Conservation (phyloP, 1,284 basidiomycete species). For the Vanrija pseudolonga region DNA sequence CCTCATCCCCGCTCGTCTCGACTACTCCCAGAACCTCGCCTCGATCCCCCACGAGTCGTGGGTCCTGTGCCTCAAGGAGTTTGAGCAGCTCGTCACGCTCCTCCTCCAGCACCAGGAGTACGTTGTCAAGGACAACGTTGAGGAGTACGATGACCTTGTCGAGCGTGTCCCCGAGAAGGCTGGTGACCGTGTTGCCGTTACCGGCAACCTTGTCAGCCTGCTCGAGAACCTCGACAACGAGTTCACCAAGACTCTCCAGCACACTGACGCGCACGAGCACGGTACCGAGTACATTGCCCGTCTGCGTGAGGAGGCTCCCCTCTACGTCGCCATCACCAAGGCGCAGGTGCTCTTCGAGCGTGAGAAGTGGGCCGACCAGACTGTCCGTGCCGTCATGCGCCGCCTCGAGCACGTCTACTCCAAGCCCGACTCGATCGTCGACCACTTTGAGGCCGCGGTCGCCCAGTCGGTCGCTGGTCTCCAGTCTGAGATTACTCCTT, state of each 20-base stretch:
- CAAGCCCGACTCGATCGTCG: slow-evolving; percentile 93
- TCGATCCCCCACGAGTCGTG: slow-evolving; percentile 92
- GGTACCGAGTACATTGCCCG: slow-evolving; percentile 97
- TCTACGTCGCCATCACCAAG: slow-evolving; percentile 90
- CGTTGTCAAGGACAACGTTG: slow-evolving; percentile 73
- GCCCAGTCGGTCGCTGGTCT: slow-evolving; percentile 51
- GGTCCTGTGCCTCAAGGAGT: slow-evolving; percentile 79
- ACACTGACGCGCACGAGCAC: slow-evolving; percentile 84
- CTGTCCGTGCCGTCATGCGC: slow-evolving; percentile 85
- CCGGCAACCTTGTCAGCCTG: slow-evolving; percentile 89
- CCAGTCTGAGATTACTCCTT: slow-evolving; percentile 59
- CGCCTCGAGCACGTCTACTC: slow-evolving; percentile 97
- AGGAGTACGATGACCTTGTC: slow-evolving; percentile 87
- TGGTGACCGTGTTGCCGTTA: slow-evolving; percentile 55
- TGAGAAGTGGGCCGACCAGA: slow-evolving; percentile 69
- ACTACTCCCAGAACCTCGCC: slow-evolving; percentile 63
- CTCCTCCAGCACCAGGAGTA: slow-evolving; percentile 67
- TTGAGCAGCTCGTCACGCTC: slow-evolving; percentile 79
- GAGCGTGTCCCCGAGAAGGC: slow-evolving; percentile 70
- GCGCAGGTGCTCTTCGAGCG: slow-evolving; percentile 88
- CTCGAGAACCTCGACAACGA: slow-evolving; percentile 97
- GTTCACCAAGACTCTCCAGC: slow-evolving; percentile 95
- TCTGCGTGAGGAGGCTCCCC: slow-evolving; percentile 87
- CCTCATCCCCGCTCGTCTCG: slow-evolving; percentile 90
- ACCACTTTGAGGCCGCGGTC: slow-evolving; percentile 75